Base-by-base conservation (phyloP, 345 rosid species). In the Iberis pinnata region DNA sequence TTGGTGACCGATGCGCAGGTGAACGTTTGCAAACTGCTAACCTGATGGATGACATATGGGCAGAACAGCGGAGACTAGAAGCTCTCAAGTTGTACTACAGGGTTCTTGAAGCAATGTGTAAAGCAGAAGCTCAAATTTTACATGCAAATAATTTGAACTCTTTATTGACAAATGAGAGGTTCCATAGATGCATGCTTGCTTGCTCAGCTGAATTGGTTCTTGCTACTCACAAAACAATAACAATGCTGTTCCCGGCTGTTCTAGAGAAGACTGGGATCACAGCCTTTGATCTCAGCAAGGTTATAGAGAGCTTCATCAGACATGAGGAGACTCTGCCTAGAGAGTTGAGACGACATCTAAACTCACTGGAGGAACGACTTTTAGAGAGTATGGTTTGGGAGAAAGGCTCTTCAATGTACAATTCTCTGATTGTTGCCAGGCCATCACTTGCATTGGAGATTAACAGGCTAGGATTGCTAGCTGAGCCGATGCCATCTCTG, bases 311-410 rank as follows among this genome's bases (percentile, higher is more conserved):
- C 75, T 92, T 92, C 70, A 78, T 88, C 54, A 80, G 98, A 58
- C 95, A 92, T 40, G 98, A 92, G 73, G 98, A 84, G 37, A 78
- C 97, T 68, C 84, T 92, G 8, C 98, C 98, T 22, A 83, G 97
- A 66, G 98, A 92, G 75, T 60, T 92, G 65, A 83, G 95, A 73
- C 81, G 98, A 67, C 98, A 92, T 77, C 71, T 92, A 53, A 92
- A 88, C 73, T 88, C 97, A 12, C 58, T 92, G 71, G 98, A 92
- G 77, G 95, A 92, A 78, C 76, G 90, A 35, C 94, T 92, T 65
- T 68, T 92, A 67, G 97, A 92, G 79, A 88, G 92, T 71, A 83
- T 92, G 98, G 98, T 88, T 14, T 92, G 97, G 98, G 95, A 85
- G 66, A 92, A 80, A 68, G 95, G 95, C 48, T 92, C 95, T 29